These are phyloP conservation scores for Pseudocercospora eumusae DNA, from an alignment of 2,329 filamentous ascomycete species.

Conservation along the genomic window DNA sequence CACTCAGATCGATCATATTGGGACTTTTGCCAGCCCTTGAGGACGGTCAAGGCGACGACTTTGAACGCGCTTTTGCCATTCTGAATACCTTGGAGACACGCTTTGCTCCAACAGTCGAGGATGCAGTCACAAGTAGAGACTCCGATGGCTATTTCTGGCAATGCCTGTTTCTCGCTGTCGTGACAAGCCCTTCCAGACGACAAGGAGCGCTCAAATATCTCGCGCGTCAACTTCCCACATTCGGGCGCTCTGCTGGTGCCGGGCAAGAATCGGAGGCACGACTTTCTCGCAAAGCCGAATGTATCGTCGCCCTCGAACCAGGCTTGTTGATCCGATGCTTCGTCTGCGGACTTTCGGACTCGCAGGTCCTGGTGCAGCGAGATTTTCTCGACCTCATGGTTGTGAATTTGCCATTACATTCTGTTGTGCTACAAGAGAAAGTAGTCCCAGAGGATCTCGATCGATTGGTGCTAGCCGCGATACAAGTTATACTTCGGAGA, in stretches of 20 bases:
- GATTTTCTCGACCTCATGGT: slow-evolving; percentile 93
- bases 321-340: slow-evolving; percentile 89
- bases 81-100: slow-evolving; percentile 74
- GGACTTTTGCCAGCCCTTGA: slow-evolving; percentile 89
- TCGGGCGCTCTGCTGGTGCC: slow-evolving; percentile 41
- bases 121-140: slow-evolving; percentile 61
- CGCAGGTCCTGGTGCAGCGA: slow-evolving; percentile 87
- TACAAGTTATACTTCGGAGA: slow-evolving; percentile 81
- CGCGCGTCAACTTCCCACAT: slow-evolving; percentile 71
- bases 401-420: slow-evolving; percentile 82
- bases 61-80: slow-evolving; percentile 79
- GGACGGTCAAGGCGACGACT: slow-evolving; percentile 96
- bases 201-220: slow-evolving; percentile 88
- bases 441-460: slow-evolving; percentile 73
- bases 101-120: slow-evolving; percentile 57
- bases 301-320: slow-evolving; percentile 86
- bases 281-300: slow-evolving; percentile 42
- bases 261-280: slow-evolving; percentile 8
- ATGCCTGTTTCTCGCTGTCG: slow-evolving; percentile 89
- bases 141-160: slow-evolving; percentile 87
- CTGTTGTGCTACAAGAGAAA: slow-evolving; percentile 72
- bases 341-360: slow-evolving; percentile 81
- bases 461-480: slow-evolving; percentile 76
- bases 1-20: slow-evolving; percentile 85
- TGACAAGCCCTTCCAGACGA: slow-evolving; percentile 82